Evolutionary conservation across 306 rosid genomes (phyloP).

Genomic region (Rosa rugosa): DNA sequence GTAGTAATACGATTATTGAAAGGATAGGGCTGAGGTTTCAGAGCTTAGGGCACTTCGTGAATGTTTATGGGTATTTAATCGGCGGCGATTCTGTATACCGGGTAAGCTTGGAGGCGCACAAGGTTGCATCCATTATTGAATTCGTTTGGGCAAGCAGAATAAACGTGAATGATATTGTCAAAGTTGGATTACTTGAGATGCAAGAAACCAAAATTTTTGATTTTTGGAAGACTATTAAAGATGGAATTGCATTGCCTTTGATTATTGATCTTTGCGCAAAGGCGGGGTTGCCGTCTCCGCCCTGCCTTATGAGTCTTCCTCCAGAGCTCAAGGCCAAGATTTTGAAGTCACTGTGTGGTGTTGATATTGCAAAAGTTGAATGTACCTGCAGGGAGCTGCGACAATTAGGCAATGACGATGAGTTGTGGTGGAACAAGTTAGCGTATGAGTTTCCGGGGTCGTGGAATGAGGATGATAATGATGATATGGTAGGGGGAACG

Average conservation of each 20-base stretch:
- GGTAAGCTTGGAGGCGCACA: no score
- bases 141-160: not conserved
- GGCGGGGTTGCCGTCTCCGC: not conserved
- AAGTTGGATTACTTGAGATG: no score
- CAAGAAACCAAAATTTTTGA: not conserved
- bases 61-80: not conserved
- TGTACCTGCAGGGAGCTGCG: not conserved
- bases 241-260: not conserved
- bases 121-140: no score
- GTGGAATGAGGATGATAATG: no score
- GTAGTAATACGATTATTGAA: not conserved
- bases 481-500: no score
- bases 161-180: no score
- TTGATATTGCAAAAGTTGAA: not conserved
- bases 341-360: not conserved
- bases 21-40: not conserved
- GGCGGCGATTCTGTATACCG: not conserved
- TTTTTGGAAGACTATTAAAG: not conserved
- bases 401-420: no score
- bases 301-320: not conserved
- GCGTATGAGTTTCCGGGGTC: no score
- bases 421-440: no score
- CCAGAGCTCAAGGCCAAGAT: not conserved
- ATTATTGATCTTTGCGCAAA: not conserved
- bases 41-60: not conserved